Evolutionary conservation across 257 asterid species (phyloP).

Genomic region (Solanum virginianum): DNA sequence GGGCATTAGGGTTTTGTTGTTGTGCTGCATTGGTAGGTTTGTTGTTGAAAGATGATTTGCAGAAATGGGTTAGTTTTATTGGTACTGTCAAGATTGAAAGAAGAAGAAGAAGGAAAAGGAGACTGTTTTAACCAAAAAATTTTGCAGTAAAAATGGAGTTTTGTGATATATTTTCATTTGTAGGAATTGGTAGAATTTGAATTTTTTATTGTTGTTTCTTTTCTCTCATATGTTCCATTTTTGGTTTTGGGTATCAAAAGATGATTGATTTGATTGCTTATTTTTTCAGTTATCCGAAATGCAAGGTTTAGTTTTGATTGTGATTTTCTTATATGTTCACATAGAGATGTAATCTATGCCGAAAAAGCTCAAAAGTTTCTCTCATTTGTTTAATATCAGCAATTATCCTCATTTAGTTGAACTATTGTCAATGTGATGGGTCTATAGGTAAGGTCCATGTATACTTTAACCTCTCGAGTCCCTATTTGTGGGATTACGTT

Average conservation of each 20-base stretch:
- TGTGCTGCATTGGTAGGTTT: constrained; percentile 46
- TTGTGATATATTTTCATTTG: neutral
- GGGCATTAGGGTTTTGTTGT: constrained; percentile 63
- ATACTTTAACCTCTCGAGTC: neutral
- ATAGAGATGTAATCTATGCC: neutral
- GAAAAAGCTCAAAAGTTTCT: neutral
- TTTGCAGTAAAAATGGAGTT: neutral
- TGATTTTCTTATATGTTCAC: neutral
- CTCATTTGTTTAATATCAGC: neutral
- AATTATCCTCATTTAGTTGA: neutral
- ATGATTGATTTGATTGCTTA: neutral
- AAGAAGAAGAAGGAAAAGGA: neutral
- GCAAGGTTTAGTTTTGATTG: neutral
- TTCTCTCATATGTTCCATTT: neutral
- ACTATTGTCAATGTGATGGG: neutral
- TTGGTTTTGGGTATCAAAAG: neutral
- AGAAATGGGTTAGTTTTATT: constrained; percentile 6
- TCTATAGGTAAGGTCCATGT: neutral
- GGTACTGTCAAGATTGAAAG: constrained; percentile 4
- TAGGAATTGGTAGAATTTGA: neutral
- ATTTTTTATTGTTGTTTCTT: neutral
- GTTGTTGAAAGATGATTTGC: constrained; percentile 30
- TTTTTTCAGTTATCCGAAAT: neutral
- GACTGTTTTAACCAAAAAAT: neutral
- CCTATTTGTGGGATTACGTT: neutral